These are phyloP conservation scores for Boletus bicolor DNA, from an alignment of 768 basidiomycete species.

Conservation along the genomic window DNA sequence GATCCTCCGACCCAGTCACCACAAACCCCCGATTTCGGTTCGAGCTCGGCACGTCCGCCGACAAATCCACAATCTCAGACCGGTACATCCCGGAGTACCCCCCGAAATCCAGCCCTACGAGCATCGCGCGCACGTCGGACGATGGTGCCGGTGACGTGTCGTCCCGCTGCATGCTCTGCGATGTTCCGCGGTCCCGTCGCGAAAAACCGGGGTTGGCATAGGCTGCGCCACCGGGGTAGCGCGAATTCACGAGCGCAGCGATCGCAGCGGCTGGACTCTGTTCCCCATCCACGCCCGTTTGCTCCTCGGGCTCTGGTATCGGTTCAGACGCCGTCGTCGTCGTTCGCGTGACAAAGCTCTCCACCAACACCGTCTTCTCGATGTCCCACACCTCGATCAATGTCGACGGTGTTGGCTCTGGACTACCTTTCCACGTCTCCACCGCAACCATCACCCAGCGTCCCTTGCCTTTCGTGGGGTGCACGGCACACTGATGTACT, in stretches of 20 bases:
- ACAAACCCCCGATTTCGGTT: constrained; percentile 66
- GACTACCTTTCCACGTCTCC: constrained; percentile 45
- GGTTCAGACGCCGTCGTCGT: constrained; percentile 44
- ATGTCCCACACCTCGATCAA: constrained; percentile 93
- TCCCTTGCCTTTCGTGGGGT: constrained; percentile 84
- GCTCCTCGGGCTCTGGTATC: constrained; percentile 50
- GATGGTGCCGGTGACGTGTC: constrained; percentile 45
- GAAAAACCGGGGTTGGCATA: constrained; percentile 17
- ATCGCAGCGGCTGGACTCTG: constrained; percentile 69
- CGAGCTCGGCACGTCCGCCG: constrained; percentile 37
- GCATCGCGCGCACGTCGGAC: constrained; percentile 65
- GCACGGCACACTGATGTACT: constrained; percentile 73
- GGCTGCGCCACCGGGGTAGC: constrained; percentile 41
- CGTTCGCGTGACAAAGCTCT: constrained; percentile 66
- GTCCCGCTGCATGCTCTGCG: constrained; percentile 34
- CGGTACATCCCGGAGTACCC: constrained; percentile 56
- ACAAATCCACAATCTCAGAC: constrained; percentile 47
- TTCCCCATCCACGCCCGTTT: constrained; percentile 54
- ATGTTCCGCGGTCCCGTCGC: constrained; percentile 31
- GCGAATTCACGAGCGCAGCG: constrained; percentile 72
- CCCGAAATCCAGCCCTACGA: constrained; percentile 76
- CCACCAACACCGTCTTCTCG: constrained; percentile 74
- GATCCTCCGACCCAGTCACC: constrained; percentile 88
- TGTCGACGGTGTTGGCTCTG: constrained; percentile 41
- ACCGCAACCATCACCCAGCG: constrained; percentile 88